Evolutionary conservation across 2,329 filamentous ascomycete species (phyloP).

Genomic region (Zasmidium cellare): DNA sequence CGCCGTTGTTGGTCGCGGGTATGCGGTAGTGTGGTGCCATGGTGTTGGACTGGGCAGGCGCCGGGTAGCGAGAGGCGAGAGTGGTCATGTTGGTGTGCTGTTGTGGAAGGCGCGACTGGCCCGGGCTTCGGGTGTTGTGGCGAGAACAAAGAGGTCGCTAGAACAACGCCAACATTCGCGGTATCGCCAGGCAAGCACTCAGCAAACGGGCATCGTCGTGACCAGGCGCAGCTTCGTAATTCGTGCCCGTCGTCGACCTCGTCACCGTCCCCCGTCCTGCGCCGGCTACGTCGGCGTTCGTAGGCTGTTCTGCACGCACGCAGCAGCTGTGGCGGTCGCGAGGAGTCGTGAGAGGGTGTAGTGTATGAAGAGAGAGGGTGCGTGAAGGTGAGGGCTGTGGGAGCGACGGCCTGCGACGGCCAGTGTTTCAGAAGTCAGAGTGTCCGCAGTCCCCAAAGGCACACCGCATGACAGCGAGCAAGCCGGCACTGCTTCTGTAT

Average conservation of each 20-base stretch:
- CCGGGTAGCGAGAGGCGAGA: conserved; percentile 73
- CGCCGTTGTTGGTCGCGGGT: conserved; percentile 28
- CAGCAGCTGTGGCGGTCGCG: background rate
- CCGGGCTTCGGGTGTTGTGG: background rate
- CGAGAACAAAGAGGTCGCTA: conserved; percentile 12
- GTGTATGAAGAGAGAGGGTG: background rate
- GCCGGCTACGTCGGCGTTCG: background rate
- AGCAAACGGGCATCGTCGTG: conserved; percentile 10
- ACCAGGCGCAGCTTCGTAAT: background rate
- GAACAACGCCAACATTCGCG: background rate
- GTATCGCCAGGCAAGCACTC: background rate
- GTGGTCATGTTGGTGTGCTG: conserved; percentile 65
- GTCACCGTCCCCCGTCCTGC: background rate
- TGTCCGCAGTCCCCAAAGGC: background rate
- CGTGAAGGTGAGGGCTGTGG: background rate
- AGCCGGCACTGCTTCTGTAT: background rate
- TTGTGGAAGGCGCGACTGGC: background rate
- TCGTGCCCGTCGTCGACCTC: background rate
- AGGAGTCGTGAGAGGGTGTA: background rate
- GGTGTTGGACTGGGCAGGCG: conserved; percentile 46
- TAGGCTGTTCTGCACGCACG: background rate
- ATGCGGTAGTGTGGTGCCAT: conserved; percentile 25
- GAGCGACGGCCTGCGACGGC: background rate
- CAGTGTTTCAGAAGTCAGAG: background rate
- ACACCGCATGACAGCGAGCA: background rate